Evolutionary conservation across 768 basidiomycete species (phyloP), one percentile per base, ranked within the genome.

Genomic region (Hysterangium stoloniferum): DNA sequence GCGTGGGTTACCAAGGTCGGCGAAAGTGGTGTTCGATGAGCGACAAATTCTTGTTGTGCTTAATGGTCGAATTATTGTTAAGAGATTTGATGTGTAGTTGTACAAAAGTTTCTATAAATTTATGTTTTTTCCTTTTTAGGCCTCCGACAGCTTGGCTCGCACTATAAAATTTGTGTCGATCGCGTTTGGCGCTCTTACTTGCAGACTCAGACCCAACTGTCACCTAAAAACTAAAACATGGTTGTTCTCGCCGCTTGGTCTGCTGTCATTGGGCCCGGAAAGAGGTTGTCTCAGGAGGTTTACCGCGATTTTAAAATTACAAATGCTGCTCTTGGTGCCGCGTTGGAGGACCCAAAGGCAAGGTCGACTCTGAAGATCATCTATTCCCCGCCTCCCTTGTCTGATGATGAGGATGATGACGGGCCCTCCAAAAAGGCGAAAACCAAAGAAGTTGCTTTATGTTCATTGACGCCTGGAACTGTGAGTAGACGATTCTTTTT

Each of bases 401-500:
- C 36, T 1, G 77, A 76, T 0, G 73, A 76, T 0, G 74, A 75
- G 1, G 67, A 74, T 3, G 64, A 69, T 2, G 71, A 74, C 29
- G 36, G 36, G 38, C 35, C 56, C 19, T 42, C 28, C 17, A 42
- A 38, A 42, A 32, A 55, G 36, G 53, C 54, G 8, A 51, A 40
- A 19, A 45, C 63, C 17, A 60, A 66, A 43, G 75, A 76, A 27
- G 80, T 82, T 15, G 72, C 90, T 51, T 70, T 95, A 13, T 84
- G 85, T 62, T 80, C 89, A 1, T 71, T 96, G 58, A 89, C 83
- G 43, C 82, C 86, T 24, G 86, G 88, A 54, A 86, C 83, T 71
- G 92, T 88, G 27, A 53, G 66, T 56, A 7, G 32, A 20, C n/a
- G 11, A 38, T 34, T 49, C 34, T 13, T 17, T 8, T 38, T 19